phyloP scores from a whole-genome alignment of 2,329 filamentous ascomycete genomes.

The Helminthosporium solani region DNA sequence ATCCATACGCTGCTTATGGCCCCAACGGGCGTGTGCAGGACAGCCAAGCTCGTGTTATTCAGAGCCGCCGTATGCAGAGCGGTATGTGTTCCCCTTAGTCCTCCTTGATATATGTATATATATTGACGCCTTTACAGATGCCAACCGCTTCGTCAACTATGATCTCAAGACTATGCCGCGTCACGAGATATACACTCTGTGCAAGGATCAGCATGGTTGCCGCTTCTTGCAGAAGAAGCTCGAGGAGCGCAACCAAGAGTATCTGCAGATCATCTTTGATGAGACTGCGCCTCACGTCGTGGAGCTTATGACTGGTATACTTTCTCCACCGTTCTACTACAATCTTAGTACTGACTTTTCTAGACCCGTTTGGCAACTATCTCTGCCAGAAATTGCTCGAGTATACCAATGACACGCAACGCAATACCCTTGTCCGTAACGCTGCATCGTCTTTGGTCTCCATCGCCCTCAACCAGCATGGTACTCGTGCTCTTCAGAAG shows the following conservation, averaged over 20 bases:
- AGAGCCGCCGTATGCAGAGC: slow-evolving; percentile 72
- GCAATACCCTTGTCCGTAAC: slow-evolving; percentile 88
- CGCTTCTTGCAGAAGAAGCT: slow-evolving; percentile 96
- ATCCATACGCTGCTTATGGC: slow-evolving; percentile 40
- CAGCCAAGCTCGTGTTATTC: slow-evolving; percentile 72
- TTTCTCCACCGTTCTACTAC: not conserved
- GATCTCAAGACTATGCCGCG: slow-evolving; percentile 72
- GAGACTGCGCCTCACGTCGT: slow-evolving; percentile 93
- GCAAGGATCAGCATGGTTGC: slow-evolving; percentile 98
- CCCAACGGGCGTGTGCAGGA: slow-evolving; percentile 61
- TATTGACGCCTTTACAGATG: slow-evolving; percentile 34
- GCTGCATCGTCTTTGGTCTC: slow-evolving; percentile 83
- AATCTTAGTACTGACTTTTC: slow-evolving; percentile 21
- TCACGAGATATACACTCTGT: slow-evolving; percentile 83
- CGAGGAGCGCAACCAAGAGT: slow-evolving; percentile 79
- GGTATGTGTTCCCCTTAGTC: slow-evolving; percentile 60
- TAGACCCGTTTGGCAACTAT: slow-evolving; percentile 97
- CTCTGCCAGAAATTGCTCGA: slow-evolving; percentile 98
- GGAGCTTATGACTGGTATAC: slow-evolving; percentile 82
- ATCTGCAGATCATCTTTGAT: slow-evolving; percentile 88
- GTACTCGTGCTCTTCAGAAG: slow-evolving; percentile 94
- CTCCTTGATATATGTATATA: not conserved
- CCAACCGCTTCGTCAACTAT: slow-evolving; percentile 78
- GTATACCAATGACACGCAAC: slow-evolving; percentile 91
- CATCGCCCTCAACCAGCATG: slow-evolving; percentile 96